Evolutionary conservation across 1,284 basidiomycete genomes (phyloP).

Genomic region (Austroboletus novae-zelandiae): DNA sequence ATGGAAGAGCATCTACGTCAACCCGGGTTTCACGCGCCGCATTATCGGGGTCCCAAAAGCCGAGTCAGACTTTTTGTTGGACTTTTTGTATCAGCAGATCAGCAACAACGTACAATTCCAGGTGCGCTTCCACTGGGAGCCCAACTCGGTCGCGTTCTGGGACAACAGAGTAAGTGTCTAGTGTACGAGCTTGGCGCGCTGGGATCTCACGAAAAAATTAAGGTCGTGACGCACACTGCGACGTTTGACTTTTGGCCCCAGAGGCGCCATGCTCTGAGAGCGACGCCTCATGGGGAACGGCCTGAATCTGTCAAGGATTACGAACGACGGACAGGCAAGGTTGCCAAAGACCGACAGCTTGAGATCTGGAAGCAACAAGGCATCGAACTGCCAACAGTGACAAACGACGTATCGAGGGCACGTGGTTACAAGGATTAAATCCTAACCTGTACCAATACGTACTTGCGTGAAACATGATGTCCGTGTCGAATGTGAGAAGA

Average conservation of each 20-base stretch:
- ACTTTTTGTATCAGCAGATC: slow-evolving; percentile 72
- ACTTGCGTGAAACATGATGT: no score
- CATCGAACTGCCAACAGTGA: slow-evolving; percentile 37
- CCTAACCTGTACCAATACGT: neutral
- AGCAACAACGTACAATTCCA: slow-evolving; percentile 68
- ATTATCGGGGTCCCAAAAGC: slow-evolving; percentile 78
- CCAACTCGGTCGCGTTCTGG: slow-evolving; percentile 69
- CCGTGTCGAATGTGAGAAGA: no score
- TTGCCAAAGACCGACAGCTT: slow-evolving; percentile 62
- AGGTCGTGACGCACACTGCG: slow-evolving; percentile 74
- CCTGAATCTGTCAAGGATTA: slow-evolving; percentile 76
- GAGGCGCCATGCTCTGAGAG: slow-evolving; percentile 72
- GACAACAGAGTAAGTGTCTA: slow-evolving; percentile 56
- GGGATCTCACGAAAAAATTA: slow-evolving; percentile 4
- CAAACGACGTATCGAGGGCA: slow-evolving; percentile 34
- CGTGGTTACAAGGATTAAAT: slow-evolving; percentile 58
- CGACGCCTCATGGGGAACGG: slow-evolving; percentile 79
- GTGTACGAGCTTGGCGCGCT: no score
- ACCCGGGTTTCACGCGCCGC: slow-evolving; percentile 68
- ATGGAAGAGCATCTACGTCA: slow-evolving; percentile 77
- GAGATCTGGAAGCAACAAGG: slow-evolving; percentile 66
- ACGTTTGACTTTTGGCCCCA: slow-evolving; percentile 77
- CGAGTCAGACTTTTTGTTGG: slow-evolving; percentile 71
- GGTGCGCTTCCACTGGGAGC: slow-evolving; percentile 70
- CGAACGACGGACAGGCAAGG: slow-evolving; percentile 60